Base-by-base conservation (phyloP, 2,329 filamentous ascomycete species). In the Talaromyces verruculosus region DNA sequence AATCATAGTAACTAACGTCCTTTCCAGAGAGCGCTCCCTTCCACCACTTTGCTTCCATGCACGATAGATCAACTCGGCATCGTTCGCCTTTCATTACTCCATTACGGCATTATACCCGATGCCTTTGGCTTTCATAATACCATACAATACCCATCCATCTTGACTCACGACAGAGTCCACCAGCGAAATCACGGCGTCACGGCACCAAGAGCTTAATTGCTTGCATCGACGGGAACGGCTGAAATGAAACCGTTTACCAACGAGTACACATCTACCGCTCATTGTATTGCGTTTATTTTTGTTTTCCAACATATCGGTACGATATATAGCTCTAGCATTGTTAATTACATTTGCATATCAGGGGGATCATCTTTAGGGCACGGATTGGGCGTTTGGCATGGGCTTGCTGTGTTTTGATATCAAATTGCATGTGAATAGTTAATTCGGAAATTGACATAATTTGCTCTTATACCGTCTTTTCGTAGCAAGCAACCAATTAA, bases 11-110 rank as follows among this genome's bases (percentile, higher is more conserved):
- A 28, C 58, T 64, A 37, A 61, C 57, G 28, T n/a, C 15, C 28
- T 28, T 47, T 22, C 7, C 58, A 45, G 59, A 28, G 49, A 35
- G 61, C 79, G 78, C 62, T 75, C 72, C 15, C 72, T 77, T 53
- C 78, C 78, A 47, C 78, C 78, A 41, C 76, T 80, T 30, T 80
- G 78, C 71, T 80, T 79, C 70, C 78, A 79, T 69, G 75, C 78
- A 51, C 76, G 78, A 63, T 80, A 61, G 22, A 68, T 49, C 64
- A 58, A 51, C 59, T 49, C 60, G 58, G 13, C 39, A 30, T 53
- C 15, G 15, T 33, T 28, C 25, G 19, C 45, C 22, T 60, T 59
- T 7, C 7, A 15, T 33, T 37, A 37, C 19, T 30, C 43, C 15
- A 8, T 28, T 22, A 43, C 61, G 37, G 49, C 2, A 25, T 57